Base-by-base conservation (phyloP, 805 yeast species). In the Candida caryicola region DNA sequence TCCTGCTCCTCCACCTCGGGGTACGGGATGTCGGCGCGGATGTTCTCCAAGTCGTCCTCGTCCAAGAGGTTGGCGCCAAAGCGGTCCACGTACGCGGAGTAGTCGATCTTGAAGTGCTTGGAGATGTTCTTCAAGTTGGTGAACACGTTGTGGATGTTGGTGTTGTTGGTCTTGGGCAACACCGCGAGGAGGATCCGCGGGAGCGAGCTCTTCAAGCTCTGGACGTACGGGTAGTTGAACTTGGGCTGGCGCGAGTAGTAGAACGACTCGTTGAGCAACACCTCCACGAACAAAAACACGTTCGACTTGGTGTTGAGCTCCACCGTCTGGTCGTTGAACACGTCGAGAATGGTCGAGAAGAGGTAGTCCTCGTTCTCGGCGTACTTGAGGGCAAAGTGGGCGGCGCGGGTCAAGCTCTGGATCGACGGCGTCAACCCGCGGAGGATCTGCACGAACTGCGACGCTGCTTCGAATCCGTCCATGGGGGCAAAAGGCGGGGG, bases 401-500 rank as follows among this genome's bases (percentile, higher is more conserved):
- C 75, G 6, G 80, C 73, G 35, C 73, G 73, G 7, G 64, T 59
- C 23, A 78, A 64, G n/a, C 68, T 65, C 48, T 63, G 74, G 34
- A 68, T 62, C 1, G 88, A 74, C 0, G 95, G 90, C 30, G 79
- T 81, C 29, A 91, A 64, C 5, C 71, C 59, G 47, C 80, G 73
- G 38, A 90, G 68, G 31, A 80, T 75, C 49, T 81, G 85, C 4
- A 79, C 71, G 51, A 90, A 82, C 59, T 83, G 84, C 32, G 87
- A 64, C 41, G 91, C 74, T 4, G 90, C 89, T 53, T 87, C 96
- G 58, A 91, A 86, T 1, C 96, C 81, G 56, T 90, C 96, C 95
- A 90, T 87, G n/a, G n/a, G n/a, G n/a, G n/a, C n/a, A n/a, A n/a
- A n/a, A n/a, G n/a, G n/a, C n/a, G n/a, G n/a, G n/a, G n/a, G n/a